Percentiles rank a stretch among this genome's conserved stretches.
Conservation (phyloP, 352 stramenopile species). For the Phytophthora sojae region DNA sequence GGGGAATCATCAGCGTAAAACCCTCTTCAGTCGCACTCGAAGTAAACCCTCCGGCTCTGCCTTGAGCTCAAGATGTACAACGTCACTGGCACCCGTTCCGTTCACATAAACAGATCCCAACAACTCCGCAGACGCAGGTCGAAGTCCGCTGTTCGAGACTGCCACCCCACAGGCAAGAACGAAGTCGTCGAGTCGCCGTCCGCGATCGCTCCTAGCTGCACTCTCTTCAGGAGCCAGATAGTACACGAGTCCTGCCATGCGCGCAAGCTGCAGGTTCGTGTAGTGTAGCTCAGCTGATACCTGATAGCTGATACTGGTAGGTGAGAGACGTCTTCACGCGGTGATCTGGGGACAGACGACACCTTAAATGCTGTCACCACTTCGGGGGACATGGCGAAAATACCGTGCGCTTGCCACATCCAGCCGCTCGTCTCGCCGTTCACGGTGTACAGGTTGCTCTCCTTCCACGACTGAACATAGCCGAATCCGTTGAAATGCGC, state of each 20-base stretch:
- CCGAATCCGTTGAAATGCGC: slow-evolving; percentile 75
- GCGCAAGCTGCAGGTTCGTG: slow-evolving; percentile 68
- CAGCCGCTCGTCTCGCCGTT: slow-evolving; percentile 90
- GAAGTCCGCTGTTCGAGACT: slow-evolving; percentile 54
- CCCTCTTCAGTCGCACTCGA: background rate
- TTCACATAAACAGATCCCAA: slow-evolving; percentile 44
- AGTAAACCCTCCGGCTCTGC: slow-evolving; percentile 4
- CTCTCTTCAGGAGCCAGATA: slow-evolving; percentile 44
- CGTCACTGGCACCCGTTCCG: slow-evolving; percentile 42
- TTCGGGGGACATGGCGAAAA: slow-evolving; percentile 88
- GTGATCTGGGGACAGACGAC: slow-evolving; percentile 46
- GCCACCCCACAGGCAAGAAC: slow-evolving; percentile 37
- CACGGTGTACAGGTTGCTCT: slow-evolving; percentile 88
- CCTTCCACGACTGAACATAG: slow-evolving; percentile 83
- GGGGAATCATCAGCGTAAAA: slow-evolving; percentile 33
- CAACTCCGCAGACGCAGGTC: slow-evolving; percentile 41
- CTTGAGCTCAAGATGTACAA: slow-evolving; percentile 29
- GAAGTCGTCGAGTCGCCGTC: slow-evolving; percentile 7
- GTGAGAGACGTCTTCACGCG: slow-evolving; percentile 51
- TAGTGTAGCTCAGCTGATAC: slow-evolving; percentile 79
- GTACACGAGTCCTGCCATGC: slow-evolving; percentile 65
- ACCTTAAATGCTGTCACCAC: slow-evolving; percentile 72
- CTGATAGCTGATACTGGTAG: too few relatives aligned
- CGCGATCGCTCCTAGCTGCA: slow-evolving; percentile 18
- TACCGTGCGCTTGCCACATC: slow-evolving; percentile 83